These are phyloP conservation scores for Aspergillus latus DNA, from an alignment of 2,329 filamentous ascomycete genomes.

Conservation along the genomic window DNA sequence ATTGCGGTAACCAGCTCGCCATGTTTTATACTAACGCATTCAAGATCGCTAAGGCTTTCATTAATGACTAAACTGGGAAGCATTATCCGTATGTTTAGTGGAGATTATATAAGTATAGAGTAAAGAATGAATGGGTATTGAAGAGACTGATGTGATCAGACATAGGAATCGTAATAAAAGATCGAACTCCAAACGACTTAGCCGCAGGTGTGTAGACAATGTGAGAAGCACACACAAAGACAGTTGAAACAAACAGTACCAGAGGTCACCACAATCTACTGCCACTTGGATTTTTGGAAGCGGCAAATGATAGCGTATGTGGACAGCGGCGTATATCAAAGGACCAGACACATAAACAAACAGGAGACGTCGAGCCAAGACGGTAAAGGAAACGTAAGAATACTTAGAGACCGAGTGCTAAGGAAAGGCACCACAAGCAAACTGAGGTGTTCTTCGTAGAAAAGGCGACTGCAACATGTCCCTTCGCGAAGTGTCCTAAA, in stretches of 20 bases:
- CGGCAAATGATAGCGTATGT: neutral
- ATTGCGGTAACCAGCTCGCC: neutral
- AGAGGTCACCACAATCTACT: neutral
- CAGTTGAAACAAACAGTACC: neutral
- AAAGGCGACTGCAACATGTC: slow-evolving; percentile 4
- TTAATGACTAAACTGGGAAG: neutral
- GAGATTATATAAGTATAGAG: neutral
- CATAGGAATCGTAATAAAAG: neutral
- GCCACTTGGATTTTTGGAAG: neutral
- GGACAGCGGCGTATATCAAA: neutral
- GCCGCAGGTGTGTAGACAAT: neutral
- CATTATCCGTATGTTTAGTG: neutral
- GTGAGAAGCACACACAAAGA: neutral
- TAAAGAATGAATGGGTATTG: slow-evolving; percentile 3
- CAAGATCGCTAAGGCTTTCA: neutral
- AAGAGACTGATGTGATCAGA: neutral
- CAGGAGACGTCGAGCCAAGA: neutral
- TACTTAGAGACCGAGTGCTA: neutral
- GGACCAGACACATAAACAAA: neutral
- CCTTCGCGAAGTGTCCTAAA: slow-evolving; percentile 14
- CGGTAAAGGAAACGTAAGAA: neutral
- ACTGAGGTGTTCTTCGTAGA: neutral
- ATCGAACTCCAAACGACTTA: neutral
- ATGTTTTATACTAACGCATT: neutral
- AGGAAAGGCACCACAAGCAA: slow-evolving; percentile 5